phyloP scores from a whole-genome alignment of 345 rosid genomes.

The Corchorus capsularis region DNA sequence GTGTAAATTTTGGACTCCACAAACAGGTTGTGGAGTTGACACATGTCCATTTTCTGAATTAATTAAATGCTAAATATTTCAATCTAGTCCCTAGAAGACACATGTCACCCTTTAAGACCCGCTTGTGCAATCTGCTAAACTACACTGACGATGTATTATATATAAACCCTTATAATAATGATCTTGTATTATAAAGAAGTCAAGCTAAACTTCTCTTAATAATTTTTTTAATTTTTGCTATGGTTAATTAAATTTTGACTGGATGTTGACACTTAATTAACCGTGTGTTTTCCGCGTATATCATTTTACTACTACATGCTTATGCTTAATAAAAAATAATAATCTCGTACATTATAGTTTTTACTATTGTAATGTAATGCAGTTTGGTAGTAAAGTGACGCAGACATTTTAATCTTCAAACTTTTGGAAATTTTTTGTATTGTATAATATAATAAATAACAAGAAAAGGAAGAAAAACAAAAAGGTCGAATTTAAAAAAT shows the following conservation, averaged over 20 bases:
- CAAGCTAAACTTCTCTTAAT: neutral
- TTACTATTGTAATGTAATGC: neutral
- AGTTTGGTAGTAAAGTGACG: neutral
- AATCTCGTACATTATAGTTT: neutral
- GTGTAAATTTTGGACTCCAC: too few relatives aligned
- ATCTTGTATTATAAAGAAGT: neutral
- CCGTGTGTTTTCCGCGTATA: slow-evolving; percentile 7
- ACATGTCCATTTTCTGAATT: too few relatives aligned
- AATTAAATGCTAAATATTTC: too few relatives aligned
- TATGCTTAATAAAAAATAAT: neutral
- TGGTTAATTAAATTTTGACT: neutral
- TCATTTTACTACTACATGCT: neutral
- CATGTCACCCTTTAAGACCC: too few relatives aligned
- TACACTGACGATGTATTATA: too few relatives aligned
- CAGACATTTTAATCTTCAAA: neutral
- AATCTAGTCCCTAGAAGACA: too few relatives aligned
- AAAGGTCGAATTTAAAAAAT: neutral
- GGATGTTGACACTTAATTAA: neutral
- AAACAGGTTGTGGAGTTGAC: too few relatives aligned
- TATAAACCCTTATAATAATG: too few relatives aligned
- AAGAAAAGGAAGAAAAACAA: neutral
- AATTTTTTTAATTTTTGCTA: neutral
- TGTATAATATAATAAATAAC: neutral
- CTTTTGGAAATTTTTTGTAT: neutral
- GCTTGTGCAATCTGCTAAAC: too few relatives aligned